Evolutionary conservation across 495 filamentous ascomycete species (phyloP), one percentile per base, ranked within the genome.

Genomic region (Bathelium albidoporum): DNA sequence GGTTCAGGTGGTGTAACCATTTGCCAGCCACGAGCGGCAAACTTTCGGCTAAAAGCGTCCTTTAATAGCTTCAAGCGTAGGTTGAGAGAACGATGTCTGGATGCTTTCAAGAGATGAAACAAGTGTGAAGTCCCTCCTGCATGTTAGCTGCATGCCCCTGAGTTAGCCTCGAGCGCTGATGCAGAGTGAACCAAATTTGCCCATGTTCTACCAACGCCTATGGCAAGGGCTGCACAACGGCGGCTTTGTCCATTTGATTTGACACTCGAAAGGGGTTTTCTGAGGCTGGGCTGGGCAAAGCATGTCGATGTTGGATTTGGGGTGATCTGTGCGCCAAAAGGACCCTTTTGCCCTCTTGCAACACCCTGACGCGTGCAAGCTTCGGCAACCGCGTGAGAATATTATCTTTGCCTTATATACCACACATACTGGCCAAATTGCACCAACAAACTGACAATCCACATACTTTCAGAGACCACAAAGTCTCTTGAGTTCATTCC

Each of bases 71-170:
- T 29, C 49, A 28, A 24, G 20, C 29, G 24, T 3, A 9, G 49
- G 26, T 26, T 24, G 11, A 55, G 24, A 29, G 2, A 29, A 20
- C 9, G 11, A 55, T 55, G 20, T 29, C 29, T 55, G 20, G 24
- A 28, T 29, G 5, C 22, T 28, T 55, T 12, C 22, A 29, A 0
- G 16, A 16, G 49, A 55, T 55, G 49, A 55, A 55, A 55, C 49
- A 16, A 55, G 24, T 20, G 49, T 55, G 22, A 16, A 28, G 49
- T n/a, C 49, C 16, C 49, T 55, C 49, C 49, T 29, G 49, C 49
- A 55, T 26, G 24, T 29, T 55, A 24, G 49, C 49, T 55, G 49
- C 49, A 55, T 55, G 24, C 49, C 49, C 49, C 49, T 55, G 49
- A 55, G 24, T 24, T 55, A 55, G 49, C 49, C 29, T 55, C 24